Evolutionary conservation across 2,329 filamentous ascomycete species (phyloP).

Genomic region (Mycosphaerella sp.): DNA sequence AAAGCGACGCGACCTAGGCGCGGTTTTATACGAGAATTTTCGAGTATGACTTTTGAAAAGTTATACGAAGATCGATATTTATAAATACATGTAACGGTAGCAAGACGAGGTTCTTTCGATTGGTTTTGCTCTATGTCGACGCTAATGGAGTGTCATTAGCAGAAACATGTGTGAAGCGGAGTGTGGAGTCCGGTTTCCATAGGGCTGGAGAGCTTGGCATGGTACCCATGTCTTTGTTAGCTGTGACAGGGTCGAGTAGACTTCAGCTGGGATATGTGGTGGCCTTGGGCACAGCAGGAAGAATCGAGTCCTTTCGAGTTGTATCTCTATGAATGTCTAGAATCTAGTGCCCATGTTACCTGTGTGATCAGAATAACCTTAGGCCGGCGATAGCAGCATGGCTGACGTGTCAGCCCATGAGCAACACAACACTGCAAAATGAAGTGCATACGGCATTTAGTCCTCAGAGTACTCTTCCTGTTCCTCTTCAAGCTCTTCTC

Average conservation of each 20-base stretch:
- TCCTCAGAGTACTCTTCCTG: constrained; percentile 21
- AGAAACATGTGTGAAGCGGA: constrained; percentile 3
- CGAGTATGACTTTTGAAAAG: too few species aligned
- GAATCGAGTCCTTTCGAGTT: too few species aligned
- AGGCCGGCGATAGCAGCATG: background rate
- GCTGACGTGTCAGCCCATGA: too few species aligned
- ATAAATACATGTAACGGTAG: too few species aligned
- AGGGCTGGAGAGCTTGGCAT: background rate
- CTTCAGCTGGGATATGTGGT: background rate
- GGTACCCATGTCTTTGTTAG: background rate
- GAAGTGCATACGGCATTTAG: background rate
- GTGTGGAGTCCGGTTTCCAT: constrained; percentile 2
- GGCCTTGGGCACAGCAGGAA: background rate
- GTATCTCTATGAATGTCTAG: too few species aligned
- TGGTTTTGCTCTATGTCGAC: background rate
- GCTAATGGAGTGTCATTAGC: constrained; percentile 4
- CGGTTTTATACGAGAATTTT: too few species aligned
- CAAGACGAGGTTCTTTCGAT: too few species aligned
- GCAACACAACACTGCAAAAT: too few species aligned
- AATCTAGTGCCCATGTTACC: too few species aligned
- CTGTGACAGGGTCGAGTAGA: background rate
- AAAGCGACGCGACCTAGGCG: too few species aligned
- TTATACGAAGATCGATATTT: too few species aligned
- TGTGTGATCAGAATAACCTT: background rate
- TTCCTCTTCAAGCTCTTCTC: constrained; percentile 21